phyloP scores from a whole-genome alignment of 192 early-diverging fungal genomes.

The Coemansia sp. region DNA sequence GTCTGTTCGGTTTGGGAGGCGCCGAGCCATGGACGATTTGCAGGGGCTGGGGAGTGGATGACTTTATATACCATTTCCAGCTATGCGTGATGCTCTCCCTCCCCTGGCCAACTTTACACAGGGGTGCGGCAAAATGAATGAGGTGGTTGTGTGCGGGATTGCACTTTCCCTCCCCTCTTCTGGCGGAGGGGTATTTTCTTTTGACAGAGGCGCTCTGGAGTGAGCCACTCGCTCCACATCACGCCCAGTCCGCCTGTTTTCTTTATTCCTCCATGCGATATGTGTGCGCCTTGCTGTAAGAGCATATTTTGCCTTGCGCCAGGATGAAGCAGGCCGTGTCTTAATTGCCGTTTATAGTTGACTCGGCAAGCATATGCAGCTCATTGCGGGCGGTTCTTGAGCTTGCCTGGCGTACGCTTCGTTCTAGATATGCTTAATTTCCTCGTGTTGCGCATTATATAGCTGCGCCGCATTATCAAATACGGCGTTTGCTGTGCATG shows the following conservation, averaged over 20 bases:
- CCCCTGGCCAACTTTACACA: no score
- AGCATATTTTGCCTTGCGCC: background rate
- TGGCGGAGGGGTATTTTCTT: no score
- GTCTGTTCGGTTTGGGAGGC: no score
- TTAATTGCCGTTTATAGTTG: background rate
- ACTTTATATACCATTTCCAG: no score
- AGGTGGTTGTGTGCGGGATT: background rate
- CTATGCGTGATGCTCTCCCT: no score
- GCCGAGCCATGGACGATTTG: no score
- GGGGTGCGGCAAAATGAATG: background rate
- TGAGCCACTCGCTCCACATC: background rate
- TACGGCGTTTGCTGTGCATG: no score
- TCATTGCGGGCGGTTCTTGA: no score
- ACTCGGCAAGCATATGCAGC: no score
- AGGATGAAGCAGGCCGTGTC: background rate
- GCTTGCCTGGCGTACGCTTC: no score
- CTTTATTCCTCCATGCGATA: background rate
- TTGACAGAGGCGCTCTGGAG: background rate
- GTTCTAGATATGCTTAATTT: conserved; percentile 7
- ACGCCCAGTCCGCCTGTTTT: background rate
- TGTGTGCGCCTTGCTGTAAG: background rate
- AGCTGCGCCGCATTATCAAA: background rate
- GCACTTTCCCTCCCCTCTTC: no score
- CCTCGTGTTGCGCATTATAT: conserved; percentile 2
- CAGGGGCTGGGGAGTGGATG: no score